Evolutionary conservation across 148 eudicot species (phyloP).

Genomic region (Cornus suecica): DNA sequence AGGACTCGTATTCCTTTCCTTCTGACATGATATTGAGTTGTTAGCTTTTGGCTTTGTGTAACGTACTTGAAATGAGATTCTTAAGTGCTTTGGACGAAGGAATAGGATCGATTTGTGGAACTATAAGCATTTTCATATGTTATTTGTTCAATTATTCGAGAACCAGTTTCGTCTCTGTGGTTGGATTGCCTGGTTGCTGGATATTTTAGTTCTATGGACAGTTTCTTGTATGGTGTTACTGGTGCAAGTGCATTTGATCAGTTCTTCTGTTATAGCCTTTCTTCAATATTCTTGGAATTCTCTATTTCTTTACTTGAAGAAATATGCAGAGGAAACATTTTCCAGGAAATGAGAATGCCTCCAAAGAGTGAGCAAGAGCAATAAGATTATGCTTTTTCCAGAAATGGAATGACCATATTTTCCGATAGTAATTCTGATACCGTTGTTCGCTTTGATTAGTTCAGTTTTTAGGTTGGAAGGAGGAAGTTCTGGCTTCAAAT

Average conservation of each 20-base stretch:
- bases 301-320: not conserved
- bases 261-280: not conserved
- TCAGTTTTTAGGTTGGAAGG: not conserved
- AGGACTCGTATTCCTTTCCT: constrained; percentile 37
- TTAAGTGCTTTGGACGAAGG: not conserved
- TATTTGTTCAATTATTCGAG: not conserved
- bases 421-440: not conserved
- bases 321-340: not conserved
- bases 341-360: not conserved
- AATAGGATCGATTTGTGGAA: not conserved
- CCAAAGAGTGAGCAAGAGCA: not conserved
- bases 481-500: not conserved
- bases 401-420: not conserved
- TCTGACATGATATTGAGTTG: constrained; percentile 25
- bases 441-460: not conserved
- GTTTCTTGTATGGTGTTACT: not conserved
- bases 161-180: not conserved
- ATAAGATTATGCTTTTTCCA: not conserved
- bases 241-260: not conserved
- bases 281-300: not conserved
- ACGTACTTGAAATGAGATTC: constrained; percentile 11
- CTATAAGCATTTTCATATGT: not conserved
- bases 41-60: constrained; percentile 15
- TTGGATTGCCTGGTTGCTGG: not conserved
- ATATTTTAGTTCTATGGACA: not conserved